Evolutionary conservation across 2,329 filamentous ascomycete species (phyloP).

Genomic region (Fusarium newnesense): DNA sequence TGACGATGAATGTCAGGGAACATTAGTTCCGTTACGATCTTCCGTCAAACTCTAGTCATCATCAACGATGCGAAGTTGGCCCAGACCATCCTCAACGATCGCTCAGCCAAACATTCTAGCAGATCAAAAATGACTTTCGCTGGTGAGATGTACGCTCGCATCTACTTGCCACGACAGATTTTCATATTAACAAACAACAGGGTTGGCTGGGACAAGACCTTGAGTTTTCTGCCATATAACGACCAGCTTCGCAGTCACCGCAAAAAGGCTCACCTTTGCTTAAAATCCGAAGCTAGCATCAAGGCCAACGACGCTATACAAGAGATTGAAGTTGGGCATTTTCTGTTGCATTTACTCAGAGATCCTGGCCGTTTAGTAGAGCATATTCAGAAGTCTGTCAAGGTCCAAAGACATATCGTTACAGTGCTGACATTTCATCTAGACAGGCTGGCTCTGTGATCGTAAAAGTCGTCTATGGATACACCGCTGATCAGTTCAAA

Average conservation of each 20-base stretch:
- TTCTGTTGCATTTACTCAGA: constrained; percentile 45
- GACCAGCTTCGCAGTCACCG: constrained; percentile 54
- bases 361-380: constrained; percentile 50
- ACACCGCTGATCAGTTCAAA: constrained; percentile 20
- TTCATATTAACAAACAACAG: neutral
- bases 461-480: constrained; percentile 32
- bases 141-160: constrained; percentile 14
- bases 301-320: constrained; percentile 54
- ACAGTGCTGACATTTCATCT: neutral
- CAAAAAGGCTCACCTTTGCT: constrained; percentile 54
- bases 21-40: constrained; percentile 48
- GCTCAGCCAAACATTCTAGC: constrained; percentile 18
- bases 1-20: constrained; percentile 53
- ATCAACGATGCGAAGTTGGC: constrained; percentile 52
- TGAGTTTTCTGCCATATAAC: constrained; percentile 51
- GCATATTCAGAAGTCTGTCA: constrained; percentile 55
- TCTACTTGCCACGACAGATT: neutral
- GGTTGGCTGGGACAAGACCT: constrained; percentile 45
- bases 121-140: constrained; percentile 26
- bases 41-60: constrained; percentile 54
- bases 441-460: constrained; percentile 32
- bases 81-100: constrained; percentile 49
- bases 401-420: fast-evolving
- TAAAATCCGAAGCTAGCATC: constrained; percentile 55
- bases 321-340: constrained; percentile 51